A percentile compares a stretch with the other conserved stretches of the same genome.
phyloP scores from a whole-genome alignment of 306 rosid genomes.

The Pterocarpus santalinus region DNA sequence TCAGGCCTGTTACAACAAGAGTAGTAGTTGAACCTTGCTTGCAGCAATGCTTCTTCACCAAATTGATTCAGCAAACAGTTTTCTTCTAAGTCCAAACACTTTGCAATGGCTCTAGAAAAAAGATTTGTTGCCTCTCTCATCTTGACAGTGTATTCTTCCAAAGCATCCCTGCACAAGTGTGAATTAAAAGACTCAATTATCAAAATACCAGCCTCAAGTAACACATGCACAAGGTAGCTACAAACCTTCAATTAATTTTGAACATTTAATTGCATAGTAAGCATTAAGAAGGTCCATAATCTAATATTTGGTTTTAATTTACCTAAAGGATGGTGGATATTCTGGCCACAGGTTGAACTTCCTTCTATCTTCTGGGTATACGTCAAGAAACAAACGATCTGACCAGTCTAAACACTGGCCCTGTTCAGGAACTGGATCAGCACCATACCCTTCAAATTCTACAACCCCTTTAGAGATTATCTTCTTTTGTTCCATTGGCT shows the following conservation, averaged over 20 bases:
- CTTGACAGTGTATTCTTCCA: constrained; percentile 48
- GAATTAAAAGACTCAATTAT: neutral
- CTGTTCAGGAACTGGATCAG: constrained; percentile 53
- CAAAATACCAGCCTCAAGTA: neutral
- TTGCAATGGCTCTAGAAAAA: constrained; percentile 53
- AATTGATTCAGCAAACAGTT: constrained; percentile 52
- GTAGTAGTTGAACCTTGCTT: constrained; percentile 48
- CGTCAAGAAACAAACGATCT: constrained; percentile 50
- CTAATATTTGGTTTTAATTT: neutral
- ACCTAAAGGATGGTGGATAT: constrained; percentile 52
- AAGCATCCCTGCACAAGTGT: constrained; percentile 36
- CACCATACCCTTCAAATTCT: constrained; percentile 55
- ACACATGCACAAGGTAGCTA: neutral
- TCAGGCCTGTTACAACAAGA: constrained; percentile 27
- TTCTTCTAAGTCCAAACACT: constrained; percentile 53
- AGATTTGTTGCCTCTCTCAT: constrained; percentile 40
- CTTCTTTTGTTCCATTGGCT: constrained; percentile 51
- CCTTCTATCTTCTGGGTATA: constrained; percentile 45
- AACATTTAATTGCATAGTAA: neutral
- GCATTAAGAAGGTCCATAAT: neutral
- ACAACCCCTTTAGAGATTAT: constrained; percentile 38
- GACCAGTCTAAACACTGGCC: constrained; percentile 56
- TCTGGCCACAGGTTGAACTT: constrained; percentile 50
- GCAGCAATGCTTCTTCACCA: constrained; percentile 47
- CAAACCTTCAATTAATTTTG: neutral